Conservation (phyloP, 306 rosid genomes). For the Comarum palustre region DNA sequence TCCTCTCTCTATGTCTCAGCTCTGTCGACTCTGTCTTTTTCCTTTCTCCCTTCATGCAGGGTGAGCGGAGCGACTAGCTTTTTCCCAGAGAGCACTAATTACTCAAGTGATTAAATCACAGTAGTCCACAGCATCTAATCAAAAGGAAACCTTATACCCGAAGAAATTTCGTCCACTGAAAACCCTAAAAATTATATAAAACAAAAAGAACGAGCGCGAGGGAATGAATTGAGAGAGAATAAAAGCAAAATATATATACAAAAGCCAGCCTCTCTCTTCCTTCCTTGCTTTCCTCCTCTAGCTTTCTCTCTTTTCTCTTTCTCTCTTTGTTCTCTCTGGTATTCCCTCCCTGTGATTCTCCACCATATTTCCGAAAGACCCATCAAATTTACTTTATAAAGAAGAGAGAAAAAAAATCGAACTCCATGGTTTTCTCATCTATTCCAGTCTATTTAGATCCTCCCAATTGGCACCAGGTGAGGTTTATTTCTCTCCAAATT, state of each 20-base stretch:
- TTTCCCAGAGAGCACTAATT: conserved; percentile 31
- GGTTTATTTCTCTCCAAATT: conserved; percentile 37
- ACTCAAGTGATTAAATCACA: conserved; percentile 31
- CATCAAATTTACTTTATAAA: conserved; percentile 78
- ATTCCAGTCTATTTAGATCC: conserved; percentile 97
- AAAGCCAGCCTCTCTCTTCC: conserved; percentile 51
- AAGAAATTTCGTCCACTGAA: conserved; percentile 78
- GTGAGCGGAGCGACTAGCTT: conserved; percentile 39
- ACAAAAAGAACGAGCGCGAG: conserved; percentile 60
- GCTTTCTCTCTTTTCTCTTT: conserved; percentile 35
- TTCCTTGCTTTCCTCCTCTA: conserved; percentile 44
- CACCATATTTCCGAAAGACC: conserved; percentile 83
- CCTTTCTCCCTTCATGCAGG: conserved; percentile 43
- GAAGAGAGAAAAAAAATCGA: conserved; percentile 26
- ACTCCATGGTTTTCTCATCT: conserved; percentile 94
- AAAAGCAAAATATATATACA: conserved; percentile 77
- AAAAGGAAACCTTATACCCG: conserved; percentile 66
- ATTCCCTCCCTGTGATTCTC: conserved; percentile 96
- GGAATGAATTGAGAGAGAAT: conserved; percentile 59
- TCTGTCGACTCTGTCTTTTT: conserved; percentile 12
- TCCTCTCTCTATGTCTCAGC: conserved; percentile 3
- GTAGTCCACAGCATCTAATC: conserved; percentile 37
- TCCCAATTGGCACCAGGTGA: conserved; percentile 97
- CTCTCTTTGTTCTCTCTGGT: conserved; percentile 76
- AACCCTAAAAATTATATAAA: conserved; percentile 75